Evolutionary conservation across 257 asterid genomes (phyloP).

Genomic region (Solanum neorickii): DNA sequence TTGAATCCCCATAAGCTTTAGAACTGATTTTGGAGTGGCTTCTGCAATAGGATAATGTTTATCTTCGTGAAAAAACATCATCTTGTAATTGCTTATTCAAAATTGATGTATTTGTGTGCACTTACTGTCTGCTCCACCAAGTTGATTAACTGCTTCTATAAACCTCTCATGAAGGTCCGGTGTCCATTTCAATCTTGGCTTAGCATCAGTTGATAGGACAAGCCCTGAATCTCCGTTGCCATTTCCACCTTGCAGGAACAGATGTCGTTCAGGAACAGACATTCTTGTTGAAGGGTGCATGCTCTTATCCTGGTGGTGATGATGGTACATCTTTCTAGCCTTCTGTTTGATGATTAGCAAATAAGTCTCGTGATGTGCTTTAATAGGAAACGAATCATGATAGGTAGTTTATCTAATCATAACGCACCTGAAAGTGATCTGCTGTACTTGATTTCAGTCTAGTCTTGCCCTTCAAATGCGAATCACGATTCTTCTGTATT

Average conservation of each 20-base stretch:
- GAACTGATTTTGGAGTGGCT: constrained; percentile 96
- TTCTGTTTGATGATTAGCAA: constrained; percentile 12
- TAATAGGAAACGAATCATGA: not conserved
- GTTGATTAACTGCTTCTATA: constrained; percentile 86
- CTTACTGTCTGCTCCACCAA: constrained; percentile 99
- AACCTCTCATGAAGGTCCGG: constrained; percentile 79
- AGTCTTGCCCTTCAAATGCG: constrained; percentile 18
- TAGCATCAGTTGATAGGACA: constrained; percentile 47
- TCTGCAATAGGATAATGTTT: constrained; percentile 39
- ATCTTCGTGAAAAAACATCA: constrained; percentile 7
- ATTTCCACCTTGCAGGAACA: constrained; percentile 64
- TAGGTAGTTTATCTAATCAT: not conserved
- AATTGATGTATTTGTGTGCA: not conserved
- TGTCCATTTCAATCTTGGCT: constrained; percentile 98
- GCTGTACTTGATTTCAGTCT: constrained; percentile 7
- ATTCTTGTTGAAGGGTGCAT: constrained; percentile 45
- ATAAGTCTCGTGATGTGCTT: constrained; percentile 4
- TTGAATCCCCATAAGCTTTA: constrained; percentile 91
- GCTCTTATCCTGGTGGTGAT: constrained; percentile 53
- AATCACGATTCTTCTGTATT: constrained; percentile 13
- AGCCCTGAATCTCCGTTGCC: constrained; percentile 74
- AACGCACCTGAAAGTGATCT: not conserved
- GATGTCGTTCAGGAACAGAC: constrained; percentile 52
- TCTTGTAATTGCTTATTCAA: constrained; percentile 1
- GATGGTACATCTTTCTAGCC: constrained; percentile 53